A percentile compares a stretch with the other conserved stretches of the same genome.
Conservation (phyloP, 2,329 filamentous ascomycete species). For the Ilyonectria destructans region DNA sequence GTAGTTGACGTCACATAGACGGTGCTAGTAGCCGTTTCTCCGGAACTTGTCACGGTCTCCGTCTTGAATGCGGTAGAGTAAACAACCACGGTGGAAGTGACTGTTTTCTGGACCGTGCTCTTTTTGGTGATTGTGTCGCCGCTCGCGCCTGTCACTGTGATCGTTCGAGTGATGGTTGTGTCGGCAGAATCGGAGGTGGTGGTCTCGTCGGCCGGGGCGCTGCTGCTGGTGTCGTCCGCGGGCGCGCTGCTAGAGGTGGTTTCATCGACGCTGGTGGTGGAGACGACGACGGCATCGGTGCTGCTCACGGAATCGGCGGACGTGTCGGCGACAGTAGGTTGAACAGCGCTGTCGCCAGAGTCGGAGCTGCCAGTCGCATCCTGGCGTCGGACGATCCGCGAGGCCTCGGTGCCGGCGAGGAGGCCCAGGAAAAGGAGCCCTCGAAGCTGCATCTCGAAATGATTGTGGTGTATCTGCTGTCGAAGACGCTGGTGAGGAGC, state of each 20-base stretch:
- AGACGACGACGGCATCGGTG: conserved; percentile 30
- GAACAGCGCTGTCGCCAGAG: conserved; percentile 2
- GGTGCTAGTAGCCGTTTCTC: conserved; percentile 55
- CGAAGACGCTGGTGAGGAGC: conserved; percentile 19
- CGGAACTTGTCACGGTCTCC: conserved; percentile 55
- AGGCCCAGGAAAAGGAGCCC: conserved; percentile 45
- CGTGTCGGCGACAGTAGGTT: conserved; percentile 13
- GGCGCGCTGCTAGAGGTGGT: conserved; percentile 4
- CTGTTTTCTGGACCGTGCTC: conserved; percentile 51
- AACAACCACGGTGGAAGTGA: conserved; percentile 54
- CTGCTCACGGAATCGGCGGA: not conserved
- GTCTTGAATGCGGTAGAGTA: conserved; percentile 56
- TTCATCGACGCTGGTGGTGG: conserved; percentile 16
- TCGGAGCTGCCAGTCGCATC: conserved; percentile 20
- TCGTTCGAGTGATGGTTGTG: conserved; percentile 50
- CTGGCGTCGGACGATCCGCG: conserved; percentile 33
- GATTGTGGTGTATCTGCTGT: conserved; percentile 19
- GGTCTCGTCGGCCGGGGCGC: conserved; percentile 14
- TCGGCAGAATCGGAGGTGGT: conserved; percentile 38
- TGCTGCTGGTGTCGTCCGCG: conserved; percentile 15
- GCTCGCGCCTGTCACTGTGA: conserved; percentile 50
- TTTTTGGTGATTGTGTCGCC: conserved; percentile 50
- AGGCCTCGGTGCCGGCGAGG: conserved; percentile 45
- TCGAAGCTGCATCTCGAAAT: conserved; percentile 46
- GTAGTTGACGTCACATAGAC: conserved; percentile 56